Evolutionary conservation across 2,329 filamentous ascomycete genomes (phyloP).

Genomic region (Pseudogymnoascus sp.): DNA sequence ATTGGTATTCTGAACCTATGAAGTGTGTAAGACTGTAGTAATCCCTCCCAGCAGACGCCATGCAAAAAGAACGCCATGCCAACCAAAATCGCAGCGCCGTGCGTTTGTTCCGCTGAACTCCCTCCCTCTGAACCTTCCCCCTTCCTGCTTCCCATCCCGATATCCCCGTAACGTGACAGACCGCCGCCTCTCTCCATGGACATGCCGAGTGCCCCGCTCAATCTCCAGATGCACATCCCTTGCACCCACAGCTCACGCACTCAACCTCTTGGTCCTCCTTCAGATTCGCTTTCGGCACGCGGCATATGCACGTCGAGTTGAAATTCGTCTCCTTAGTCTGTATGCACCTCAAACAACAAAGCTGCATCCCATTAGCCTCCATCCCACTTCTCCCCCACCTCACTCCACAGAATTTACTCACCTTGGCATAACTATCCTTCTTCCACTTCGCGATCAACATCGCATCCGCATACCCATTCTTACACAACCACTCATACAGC

Average conservation of each 20-base stretch:
- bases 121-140: neutral
- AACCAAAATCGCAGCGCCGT: neutral
- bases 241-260: slow-evolving; percentile 91
- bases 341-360: slow-evolving; percentile 92
- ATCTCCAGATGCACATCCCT: slow-evolving; percentile 82
- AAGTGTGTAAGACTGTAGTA: neutral
- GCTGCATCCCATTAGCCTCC: slow-evolving; percentile 37
- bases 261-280: slow-evolving; percentile 88
- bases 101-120: neutral
- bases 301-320: slow-evolving; percentile 93
- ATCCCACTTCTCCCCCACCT: neutral
- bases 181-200: neutral
- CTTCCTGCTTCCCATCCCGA: neutral
- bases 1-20: neutral
- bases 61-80: neutral
- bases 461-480: slow-evolving; percentile 92
- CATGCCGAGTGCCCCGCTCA: slow-evolving; percentile 31
- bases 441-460: slow-evolving; percentile 99
- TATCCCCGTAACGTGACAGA: neutral
- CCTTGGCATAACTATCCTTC: slow-evolving; percentile 98
- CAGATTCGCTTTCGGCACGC: slow-evolving; percentile 80
- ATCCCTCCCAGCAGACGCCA: neutral
- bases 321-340: slow-evolving; percentile 99
- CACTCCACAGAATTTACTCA: slow-evolving; percentile 34
- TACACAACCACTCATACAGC: slow-evolving; percentile 92